Evolutionary conservation across 352 stramenopile species (phyloP).

Genomic region (Pythium insidiosum): DNA sequence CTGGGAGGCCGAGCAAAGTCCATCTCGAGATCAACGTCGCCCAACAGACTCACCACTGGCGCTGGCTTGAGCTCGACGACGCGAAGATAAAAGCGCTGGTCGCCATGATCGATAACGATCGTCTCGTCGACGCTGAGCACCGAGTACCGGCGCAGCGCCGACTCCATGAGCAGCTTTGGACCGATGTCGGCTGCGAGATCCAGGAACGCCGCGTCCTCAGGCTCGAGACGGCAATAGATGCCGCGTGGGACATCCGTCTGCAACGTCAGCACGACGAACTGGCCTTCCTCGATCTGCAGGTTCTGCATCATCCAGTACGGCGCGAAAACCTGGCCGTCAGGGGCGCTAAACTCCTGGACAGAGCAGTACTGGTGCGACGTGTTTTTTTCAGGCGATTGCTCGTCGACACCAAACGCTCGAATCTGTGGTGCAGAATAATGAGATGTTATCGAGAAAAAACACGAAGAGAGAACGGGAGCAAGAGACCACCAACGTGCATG

Average conservation of each 20-base stretch:
- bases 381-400: background rate
- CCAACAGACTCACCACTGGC: conserved; percentile 36
- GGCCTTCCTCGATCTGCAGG: conserved; percentile 30
- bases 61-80: conserved; percentile 44
- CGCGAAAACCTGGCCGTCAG: conserved; percentile 38
- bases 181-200: conserved; percentile 41
- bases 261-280: conserved; percentile 25
- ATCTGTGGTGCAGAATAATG: conserved; percentile 13
- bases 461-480: background rate
- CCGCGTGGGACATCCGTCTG: conserved; percentile 22
- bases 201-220: conserved; percentile 36
- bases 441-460: background rate
- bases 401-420: conserved; percentile 4
- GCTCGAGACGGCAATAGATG: conserved; percentile 50
- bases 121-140: conserved; percentile 37
- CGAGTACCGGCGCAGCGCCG: conserved; percentile 43
- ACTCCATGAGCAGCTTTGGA: conserved; percentile 57
- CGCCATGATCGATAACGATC: conserved; percentile 49
- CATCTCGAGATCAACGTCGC: conserved; percentile 57
- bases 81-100: conserved; percentile 29
- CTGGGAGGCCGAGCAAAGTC: conserved; percentile 40
- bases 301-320: conserved; percentile 73
- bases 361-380: conserved; percentile 33
- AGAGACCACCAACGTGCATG: conserved; percentile 13
- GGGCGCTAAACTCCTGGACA: conserved; percentile 57